A percentile compares a stretch with the other conserved stretches of the same genome.
Conservation (phyloP, 2,329 filamentous ascomycete genomes). For the Alternaria dauci region DNA sequence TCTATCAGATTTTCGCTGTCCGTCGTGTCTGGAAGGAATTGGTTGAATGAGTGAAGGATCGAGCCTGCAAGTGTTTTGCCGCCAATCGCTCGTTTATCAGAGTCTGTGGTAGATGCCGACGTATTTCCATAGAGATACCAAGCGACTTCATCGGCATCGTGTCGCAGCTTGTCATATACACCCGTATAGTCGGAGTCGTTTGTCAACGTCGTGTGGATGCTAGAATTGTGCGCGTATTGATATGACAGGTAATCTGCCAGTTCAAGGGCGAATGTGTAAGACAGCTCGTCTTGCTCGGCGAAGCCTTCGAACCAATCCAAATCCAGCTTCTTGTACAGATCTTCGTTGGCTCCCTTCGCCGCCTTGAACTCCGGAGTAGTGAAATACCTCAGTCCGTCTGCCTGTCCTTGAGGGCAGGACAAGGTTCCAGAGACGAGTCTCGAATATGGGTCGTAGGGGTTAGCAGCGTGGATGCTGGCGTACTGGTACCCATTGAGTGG, state of each 20-base stretch:
- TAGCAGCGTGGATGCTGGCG: slow-evolving; percentile 57
- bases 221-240: slow-evolving; percentile 61
- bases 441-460: slow-evolving; percentile 59
- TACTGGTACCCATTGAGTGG: slow-evolving; percentile 68
- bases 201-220: slow-evolving; percentile 47
- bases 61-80: slow-evolving; percentile 43
- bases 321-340: slow-evolving; percentile 59
- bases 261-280: slow-evolving; percentile 61
- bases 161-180: slow-evolving; percentile 43
- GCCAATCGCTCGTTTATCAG: slow-evolving; percentile 36
- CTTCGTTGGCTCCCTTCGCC: slow-evolving; percentile 49
- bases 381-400: slow-evolving; percentile 53
- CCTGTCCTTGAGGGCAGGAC: slow-evolving; percentile 53
- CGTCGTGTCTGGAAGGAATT: slow-evolving; percentile 19
- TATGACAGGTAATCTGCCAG: slow-evolving; percentile 67
- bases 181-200: slow-evolving; percentile 36
- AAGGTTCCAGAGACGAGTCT: slow-evolving; percentile 60
- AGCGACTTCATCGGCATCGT: slow-evolving; percentile 59
- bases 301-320: slow-evolving; percentile 54
- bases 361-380: slow-evolving; percentile 52
- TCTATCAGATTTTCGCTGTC: slow-evolving; percentile 9
- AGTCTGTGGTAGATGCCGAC: slow-evolving; percentile 34
- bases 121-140: slow-evolving; percentile 56
- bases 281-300: slow-evolving; percentile 47
- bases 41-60: slow-evolving; percentile 37